Percentiles rank a stretch among this genome's conserved stretches.
Evolutionary conservation across 2,329 filamentous ascomycete genomes (phyloP).

Genomic region (Fusarium nisikadoi): DNA sequence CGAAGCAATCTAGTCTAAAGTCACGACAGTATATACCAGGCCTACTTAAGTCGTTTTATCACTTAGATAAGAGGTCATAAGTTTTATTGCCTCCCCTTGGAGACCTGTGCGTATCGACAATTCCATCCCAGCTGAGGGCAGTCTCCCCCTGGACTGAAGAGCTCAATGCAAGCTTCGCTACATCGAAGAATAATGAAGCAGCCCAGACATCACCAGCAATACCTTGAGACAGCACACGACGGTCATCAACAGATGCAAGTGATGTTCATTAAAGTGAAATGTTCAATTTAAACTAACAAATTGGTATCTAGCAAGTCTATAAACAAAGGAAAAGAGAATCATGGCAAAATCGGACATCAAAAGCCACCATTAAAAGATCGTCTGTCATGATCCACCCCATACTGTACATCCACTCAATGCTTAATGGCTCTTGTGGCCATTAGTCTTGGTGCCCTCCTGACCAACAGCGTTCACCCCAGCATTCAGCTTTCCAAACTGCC

Average conservation of each 20-base stretch:
- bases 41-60: too few relatives aligned
- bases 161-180: too few relatives aligned
- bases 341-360: conserved; percentile 13
- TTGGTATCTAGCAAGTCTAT: conserved; percentile 32
- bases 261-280: not conserved
- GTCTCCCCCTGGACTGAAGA: too few relatives aligned
- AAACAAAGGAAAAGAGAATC: conserved; percentile 1
- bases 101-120: too few relatives aligned
- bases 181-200: too few relatives aligned
- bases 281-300: conserved; percentile 8
- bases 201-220: too few relatives aligned
- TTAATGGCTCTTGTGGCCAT: conserved; percentile 35
- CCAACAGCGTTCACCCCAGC: conserved; percentile 50
- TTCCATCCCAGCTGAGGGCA: too few relatives aligned
- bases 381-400: not conserved
- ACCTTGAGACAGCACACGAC: too few relatives aligned
- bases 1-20: too few relatives aligned
- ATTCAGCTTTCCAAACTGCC: conserved; percentile 69
- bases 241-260: not conserved
- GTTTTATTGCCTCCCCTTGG: too few relatives aligned
- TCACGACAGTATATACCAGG: too few relatives aligned
- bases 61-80: too few relatives aligned
- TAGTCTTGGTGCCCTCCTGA: conserved; percentile 37
- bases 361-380: not conserved
- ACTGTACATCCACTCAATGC: not conserved